These are phyloP conservation scores for Candida endomychidarum DNA, from an alignment of 805 yeast species.

Conservation along the genomic window DNA sequence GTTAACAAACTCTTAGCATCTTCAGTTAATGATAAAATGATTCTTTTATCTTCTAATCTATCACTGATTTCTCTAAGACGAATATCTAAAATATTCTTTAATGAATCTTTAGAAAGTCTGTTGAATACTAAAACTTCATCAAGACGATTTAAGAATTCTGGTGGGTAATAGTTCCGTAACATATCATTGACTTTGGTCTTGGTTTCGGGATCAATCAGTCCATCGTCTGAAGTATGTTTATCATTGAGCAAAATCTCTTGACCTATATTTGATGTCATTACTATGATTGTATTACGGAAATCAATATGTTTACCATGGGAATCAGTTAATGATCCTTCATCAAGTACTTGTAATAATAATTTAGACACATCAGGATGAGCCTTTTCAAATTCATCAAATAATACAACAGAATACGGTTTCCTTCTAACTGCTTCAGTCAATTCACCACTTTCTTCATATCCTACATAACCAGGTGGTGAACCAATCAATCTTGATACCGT, in stretches of 20 bases:
- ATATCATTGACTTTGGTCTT: constrained; percentile 62
- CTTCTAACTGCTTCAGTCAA: constrained; percentile 94
- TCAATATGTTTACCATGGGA: constrained; percentile 94
- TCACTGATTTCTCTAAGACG: constrained; percentile 79
- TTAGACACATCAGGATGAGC: constrained; percentile 97
- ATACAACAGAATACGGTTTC: constrained; percentile 88
- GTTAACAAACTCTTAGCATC: constrained; percentile 78
- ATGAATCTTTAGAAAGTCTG: constrained; percentile 73
- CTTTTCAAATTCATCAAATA: constrained; percentile 95
- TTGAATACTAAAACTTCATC: constrained; percentile 95
- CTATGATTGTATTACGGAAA: constrained; percentile 90
- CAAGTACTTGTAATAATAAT: constrained; percentile 84
- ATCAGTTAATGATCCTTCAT: constrained; percentile 93
- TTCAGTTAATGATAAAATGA: constrained; percentile 52
- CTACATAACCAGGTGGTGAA: constrained; percentile 97
- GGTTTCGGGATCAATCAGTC: constrained; percentile 53
- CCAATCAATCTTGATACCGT: constrained; percentile 89
- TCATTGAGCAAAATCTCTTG: constrained; percentile 83
- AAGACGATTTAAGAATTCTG: constrained; percentile 91
- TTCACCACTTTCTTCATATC: constrained; percentile 95
- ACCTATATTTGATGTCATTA: constrained; percentile 96
- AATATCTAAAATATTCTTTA: constrained; percentile 80
- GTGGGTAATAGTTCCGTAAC: constrained; percentile 77
- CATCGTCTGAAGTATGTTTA: constrained; percentile 55
- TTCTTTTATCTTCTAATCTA: constrained; percentile 76